Percentiles rank a stretch among this genome's conserved stretches.
Evolutionary conservation across 495 filamentous ascomycete genomes (phyloP).

Genomic region (Hyphodiscus hymeniophilus): DNA sequence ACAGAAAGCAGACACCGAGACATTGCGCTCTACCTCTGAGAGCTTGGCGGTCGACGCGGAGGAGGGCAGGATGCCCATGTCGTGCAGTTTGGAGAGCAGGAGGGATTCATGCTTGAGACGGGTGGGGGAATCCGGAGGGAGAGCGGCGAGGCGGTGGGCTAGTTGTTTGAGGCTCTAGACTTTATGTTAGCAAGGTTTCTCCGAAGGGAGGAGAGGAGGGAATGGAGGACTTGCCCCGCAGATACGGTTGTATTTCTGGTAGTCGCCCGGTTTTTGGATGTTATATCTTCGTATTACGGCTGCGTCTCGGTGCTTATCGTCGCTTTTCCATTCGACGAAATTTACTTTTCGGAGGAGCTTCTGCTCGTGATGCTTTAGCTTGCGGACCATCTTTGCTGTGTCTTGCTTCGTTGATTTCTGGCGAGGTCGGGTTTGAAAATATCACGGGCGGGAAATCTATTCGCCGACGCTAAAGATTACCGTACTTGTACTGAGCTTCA

Average conservation of each 20-base stretch:
- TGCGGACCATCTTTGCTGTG: constrained; percentile 59
- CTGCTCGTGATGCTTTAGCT: constrained; percentile 88
- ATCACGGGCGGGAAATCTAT: constrained; percentile 14
- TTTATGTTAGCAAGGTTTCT: background rate
- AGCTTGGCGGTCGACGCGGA: constrained; percentile 56
- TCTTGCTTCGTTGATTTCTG: constrained; percentile 4
- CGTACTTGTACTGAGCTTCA: background rate
- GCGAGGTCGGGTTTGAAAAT: background rate
- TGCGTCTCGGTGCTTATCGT: constrained; percentile 75
- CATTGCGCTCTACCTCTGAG: constrained; percentile 74
- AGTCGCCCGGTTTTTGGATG: constrained; percentile 79
- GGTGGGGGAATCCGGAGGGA: constrained; percentile 69
- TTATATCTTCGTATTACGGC: constrained; percentile 75
- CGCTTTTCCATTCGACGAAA: constrained; percentile 87
- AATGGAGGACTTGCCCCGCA: constrained; percentile 49
- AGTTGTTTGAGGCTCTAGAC: constrained; percentile 65
- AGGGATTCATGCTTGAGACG: constrained; percentile 74
- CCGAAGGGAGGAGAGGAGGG: background rate
- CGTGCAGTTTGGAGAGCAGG: constrained; percentile 79
- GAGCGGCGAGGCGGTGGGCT: constrained; percentile 72
- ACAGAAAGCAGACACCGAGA: constrained; percentile 80
- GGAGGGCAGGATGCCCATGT: constrained; percentile 77
- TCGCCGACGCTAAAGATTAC: constrained; percentile 6
- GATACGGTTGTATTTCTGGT: constrained; percentile 80
- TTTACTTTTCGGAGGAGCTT: constrained; percentile 80